A percentile compares a stretch with the other conserved stretches of the same genome.
Evolutionary conservation across 2,329 filamentous ascomycete species (phyloP).

Genomic region (Eurotiales sp.): DNA sequence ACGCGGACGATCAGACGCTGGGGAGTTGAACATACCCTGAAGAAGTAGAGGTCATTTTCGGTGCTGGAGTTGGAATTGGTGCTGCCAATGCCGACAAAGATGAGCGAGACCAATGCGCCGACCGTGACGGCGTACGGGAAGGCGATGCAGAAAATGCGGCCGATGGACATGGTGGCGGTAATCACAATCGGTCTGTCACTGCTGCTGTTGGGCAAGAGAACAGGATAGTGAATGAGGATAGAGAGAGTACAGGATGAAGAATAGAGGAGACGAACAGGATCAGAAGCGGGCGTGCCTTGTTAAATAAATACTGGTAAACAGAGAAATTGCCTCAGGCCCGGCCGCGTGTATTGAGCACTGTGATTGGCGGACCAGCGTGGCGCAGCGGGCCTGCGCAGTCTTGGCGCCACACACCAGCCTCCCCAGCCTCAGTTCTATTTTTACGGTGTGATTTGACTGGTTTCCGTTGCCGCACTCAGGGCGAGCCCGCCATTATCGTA

Average conservation of each 20-base stretch:
- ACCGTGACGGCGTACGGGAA: constrained; percentile 79
- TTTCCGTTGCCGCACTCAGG: too few relatives aligned
- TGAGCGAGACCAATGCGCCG: constrained; percentile 66
- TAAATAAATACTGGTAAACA: background rate
- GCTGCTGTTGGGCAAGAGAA: too few relatives aligned
- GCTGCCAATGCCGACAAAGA: constrained; percentile 57
- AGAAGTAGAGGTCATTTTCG: constrained; percentile 54
- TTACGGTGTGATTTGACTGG: too few relatives aligned
- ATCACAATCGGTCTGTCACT: too few relatives aligned
- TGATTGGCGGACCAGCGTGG: constrained; percentile 9
- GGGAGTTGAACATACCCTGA: constrained; percentile 40
- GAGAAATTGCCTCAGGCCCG: background rate
- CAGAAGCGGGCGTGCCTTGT: background rate
- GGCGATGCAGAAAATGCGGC: constrained; percentile 80
- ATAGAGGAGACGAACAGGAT: background rate
- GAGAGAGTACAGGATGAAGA: background rate
- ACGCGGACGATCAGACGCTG: too few relatives aligned
- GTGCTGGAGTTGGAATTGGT: constrained; percentile 47
- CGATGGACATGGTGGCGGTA: constrained; percentile 59
- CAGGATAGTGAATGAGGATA: background rate
- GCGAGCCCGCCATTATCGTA: too few relatives aligned
- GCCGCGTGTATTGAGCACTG: background rate
- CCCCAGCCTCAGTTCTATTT: constrained; percentile 2
- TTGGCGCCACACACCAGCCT: background rate
- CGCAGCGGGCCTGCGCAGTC: background rate